phyloP scores from a whole-genome alignment of 805 yeast species.

The Schwanniomyces polymorphus region DNA sequence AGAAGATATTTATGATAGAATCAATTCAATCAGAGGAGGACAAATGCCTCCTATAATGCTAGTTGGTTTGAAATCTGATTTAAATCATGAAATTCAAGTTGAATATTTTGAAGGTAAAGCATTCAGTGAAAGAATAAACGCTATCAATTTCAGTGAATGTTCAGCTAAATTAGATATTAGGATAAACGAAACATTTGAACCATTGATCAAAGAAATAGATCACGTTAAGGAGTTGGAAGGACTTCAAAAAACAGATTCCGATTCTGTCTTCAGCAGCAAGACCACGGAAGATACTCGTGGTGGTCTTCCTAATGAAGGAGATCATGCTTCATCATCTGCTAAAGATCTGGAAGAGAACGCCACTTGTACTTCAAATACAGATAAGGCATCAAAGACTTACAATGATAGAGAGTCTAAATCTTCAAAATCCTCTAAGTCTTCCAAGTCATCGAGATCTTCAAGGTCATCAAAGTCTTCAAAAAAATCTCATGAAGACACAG shows the following conservation, averaged over 20 bases:
- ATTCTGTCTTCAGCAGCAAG: background rate
- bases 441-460: no score
- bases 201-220: constrained; percentile 14
- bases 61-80: constrained; percentile 31
- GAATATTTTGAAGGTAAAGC: constrained; percentile 25
- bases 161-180: constrained; percentile 18
- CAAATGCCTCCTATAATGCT: constrained; percentile 29
- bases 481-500: background rate
- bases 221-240: background rate
- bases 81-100: constrained; percentile 25
- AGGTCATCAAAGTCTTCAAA: background rate
- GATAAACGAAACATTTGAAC: constrained; percentile 28
- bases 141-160: constrained; percentile 28
- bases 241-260: background rate
- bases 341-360: no score
- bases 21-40: constrained; percentile 15
- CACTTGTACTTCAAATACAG: no score
- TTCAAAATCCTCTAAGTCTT: no score
- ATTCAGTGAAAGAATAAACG: constrained; percentile 26
- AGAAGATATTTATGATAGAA: constrained; percentile 26
- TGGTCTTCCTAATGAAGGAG: background rate
- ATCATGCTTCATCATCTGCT: no score
- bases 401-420: no score
- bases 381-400: no score
- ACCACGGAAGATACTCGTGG: background rate